Percentiles rank a stretch among this genome's conserved stretches.
These are phyloP conservation scores for Suillus cothurnatus DNA, from an alignment of 768 basidiomycete species.

Conservation along the genomic window DNA sequence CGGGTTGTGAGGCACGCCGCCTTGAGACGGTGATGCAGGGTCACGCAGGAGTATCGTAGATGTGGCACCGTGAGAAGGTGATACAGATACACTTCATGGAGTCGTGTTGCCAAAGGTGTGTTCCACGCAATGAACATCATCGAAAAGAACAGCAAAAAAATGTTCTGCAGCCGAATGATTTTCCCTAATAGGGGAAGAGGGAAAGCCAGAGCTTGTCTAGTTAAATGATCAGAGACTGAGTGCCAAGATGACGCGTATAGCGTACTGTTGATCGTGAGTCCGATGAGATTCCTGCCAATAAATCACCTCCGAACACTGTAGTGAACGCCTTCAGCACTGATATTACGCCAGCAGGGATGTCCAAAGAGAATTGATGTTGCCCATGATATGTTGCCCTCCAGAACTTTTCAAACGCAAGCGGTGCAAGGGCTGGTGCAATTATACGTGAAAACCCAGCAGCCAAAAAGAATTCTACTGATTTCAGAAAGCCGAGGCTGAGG, in stretches of 20 bases:
- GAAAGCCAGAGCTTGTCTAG: background rate
- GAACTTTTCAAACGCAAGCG: constrained; percentile 54
- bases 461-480: constrained; percentile 47
- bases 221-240: background rate
- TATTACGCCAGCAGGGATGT: constrained; percentile 46
- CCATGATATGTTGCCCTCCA: constrained; percentile 60
- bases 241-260: background rate
- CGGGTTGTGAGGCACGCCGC: background rate
- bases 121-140: background rate
- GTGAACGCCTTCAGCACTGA: constrained; percentile 47
- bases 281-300: constrained; percentile 47
- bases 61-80: background rate
- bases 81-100: too few relatives aligned
- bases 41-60: background rate
- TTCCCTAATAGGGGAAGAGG: background rate
- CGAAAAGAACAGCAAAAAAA: background rate
- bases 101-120: background rate
- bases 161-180: background rate
- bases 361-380: constrained; percentile 35
- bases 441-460: constrained; percentile 52
- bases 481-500: constrained; percentile 43
- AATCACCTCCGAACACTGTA: constrained; percentile 50
- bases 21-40: background rate
- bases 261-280: constrained; percentile 36
- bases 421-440: constrained; percentile 49